Evolutionary conservation across 148 eudicot genomes (phyloP), one percentile per base, ranked within the genome.

Genomic region (Nepenthes gracilis): DNA sequence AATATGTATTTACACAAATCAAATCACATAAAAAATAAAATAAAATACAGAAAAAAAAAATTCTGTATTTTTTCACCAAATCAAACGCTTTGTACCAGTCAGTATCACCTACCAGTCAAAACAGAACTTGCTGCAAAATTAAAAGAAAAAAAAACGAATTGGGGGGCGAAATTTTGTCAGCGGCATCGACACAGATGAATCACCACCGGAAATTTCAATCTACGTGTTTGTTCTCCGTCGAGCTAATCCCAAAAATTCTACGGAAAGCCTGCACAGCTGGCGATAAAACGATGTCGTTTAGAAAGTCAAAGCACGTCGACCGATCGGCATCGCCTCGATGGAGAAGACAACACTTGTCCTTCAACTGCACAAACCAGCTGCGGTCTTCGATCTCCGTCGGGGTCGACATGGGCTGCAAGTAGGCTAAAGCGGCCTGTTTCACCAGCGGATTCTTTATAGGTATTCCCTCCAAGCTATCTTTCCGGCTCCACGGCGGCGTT

Each of bases 351-450:
- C 60, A 45, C 5, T 33, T 37, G 47, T 10, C 59, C 58, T 54
- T 54, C 48, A 63, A 11, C 36, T n/a, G 38, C 54, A 43, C 6
- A 11, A 49, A 2, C 68, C 60, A 55, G 13, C 53, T 35, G 37
- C 43, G 58, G 15, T 11, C 32, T 2, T 50, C 63, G 2, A 2
- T 36, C 62, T 12, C 4, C 12, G 64, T 12, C 3, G 71, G 49
- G 32, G 55, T 35, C 56, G 67, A 33, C 54, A 43, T 43, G 1
- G 75, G 63, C 38, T 35, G 36, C 9, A 66, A 40, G n/a, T 72
- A 72, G 12, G 67, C 67, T 15, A 72, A 2, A 8, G 75, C 75
- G 5, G 75, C 75, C 1, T 67, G 75, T 12, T 58, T 66, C 4
- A 57, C 64, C 12, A 72, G 43, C 1, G 66, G 67, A 33, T 72